Evolutionary conservation across 257 asterid species (phyloP).

Genomic region (Coffea eugenioides): DNA sequence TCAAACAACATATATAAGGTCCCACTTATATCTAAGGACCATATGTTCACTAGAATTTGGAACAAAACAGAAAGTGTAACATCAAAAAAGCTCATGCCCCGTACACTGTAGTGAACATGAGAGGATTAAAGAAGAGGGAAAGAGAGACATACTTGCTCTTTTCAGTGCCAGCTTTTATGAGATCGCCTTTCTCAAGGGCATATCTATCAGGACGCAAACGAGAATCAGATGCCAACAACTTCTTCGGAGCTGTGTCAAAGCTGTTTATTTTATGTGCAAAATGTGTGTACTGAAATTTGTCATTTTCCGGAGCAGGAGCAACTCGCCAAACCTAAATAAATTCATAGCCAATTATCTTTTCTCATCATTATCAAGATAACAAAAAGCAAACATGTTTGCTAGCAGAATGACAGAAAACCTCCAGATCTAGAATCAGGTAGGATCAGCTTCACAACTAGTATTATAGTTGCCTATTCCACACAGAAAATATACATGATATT

Average conservation of each 20-base stretch:
- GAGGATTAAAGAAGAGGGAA: neutral
- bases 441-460: neutral
- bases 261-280: slow-evolving; percentile 95
- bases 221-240: slow-evolving; percentile 87
- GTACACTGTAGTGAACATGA: neutral
- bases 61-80: neutral
- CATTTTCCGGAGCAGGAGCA: slow-evolving; percentile 69
- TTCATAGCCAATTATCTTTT: neutral
- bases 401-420: neutral
- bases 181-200: slow-evolving; percentile 96
- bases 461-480: neutral
- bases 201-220: slow-evolving; percentile 95
- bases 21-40: neutral
- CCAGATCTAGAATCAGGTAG: neutral
- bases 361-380: neutral
- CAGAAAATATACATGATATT: neutral
- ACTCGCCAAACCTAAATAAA: slow-evolving; percentile 69
- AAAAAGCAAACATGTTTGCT: neutral
- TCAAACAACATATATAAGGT: neutral
- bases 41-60: neutral
- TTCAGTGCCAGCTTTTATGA: slow-evolving; percentile 81
- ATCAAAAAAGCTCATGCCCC: neutral
- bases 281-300: slow-evolving; percentile 83
- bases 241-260: slow-evolving; percentile 90
- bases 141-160: slow-evolving; percentile 77